Percentiles rank a stretch among this genome's conserved stretches.
phyloP scores from a whole-genome alignment of 495 filamentous ascomycete genomes.

The Aspergillus homomorphus region DNA sequence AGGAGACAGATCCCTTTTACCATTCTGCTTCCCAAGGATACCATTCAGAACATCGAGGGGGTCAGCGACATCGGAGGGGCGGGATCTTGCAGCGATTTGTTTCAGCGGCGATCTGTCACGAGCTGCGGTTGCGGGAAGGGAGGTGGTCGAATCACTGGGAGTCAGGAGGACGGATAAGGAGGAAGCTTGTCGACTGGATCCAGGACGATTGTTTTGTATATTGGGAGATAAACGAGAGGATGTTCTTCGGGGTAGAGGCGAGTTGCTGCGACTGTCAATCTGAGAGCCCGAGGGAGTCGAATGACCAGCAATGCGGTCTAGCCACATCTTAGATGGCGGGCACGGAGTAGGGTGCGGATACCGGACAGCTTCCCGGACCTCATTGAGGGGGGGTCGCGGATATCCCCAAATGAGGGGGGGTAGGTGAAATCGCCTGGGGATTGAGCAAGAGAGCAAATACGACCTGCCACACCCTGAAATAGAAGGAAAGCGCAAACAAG shows the following conservation, averaged over 20 bases:
- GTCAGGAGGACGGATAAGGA: slow-evolving; percentile 64
- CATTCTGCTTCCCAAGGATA: slow-evolving; percentile 61
- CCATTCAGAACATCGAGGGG: slow-evolving; percentile 68
- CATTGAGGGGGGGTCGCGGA: not conserved
- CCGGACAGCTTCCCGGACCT: slow-evolving; percentile 10
- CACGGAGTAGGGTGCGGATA: slow-evolving; percentile 16
- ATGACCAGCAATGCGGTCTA: slow-evolving; percentile 78
- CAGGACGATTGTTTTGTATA: slow-evolving; percentile 53
- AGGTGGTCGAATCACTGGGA: slow-evolving; percentile 68
- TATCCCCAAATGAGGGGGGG: not conserved
- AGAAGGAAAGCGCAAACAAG: too few relatives aligned
- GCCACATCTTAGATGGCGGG: slow-evolving; percentile 62
- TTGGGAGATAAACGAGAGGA: slow-evolving; percentile 41
- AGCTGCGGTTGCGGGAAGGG: slow-evolving; percentile 59
- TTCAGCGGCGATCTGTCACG: slow-evolving; percentile 65
- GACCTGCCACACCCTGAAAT: not conserved
- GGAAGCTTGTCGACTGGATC: slow-evolving; percentile 58
- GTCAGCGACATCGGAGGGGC: slow-evolving; percentile 57
- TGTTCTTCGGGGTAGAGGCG: slow-evolving; percentile 65
- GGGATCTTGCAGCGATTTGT: slow-evolving; percentile 47
- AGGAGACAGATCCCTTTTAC: slow-evolving; percentile 15
- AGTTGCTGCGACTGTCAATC: slow-evolving; percentile 61
- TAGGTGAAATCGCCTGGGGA: not conserved
- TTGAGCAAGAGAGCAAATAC: not conserved
- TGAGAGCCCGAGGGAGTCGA: slow-evolving; percentile 61